phyloP scores from a whole-genome alignment of 176 grass and related monocot species.

The Triticum urartu region DNA sequence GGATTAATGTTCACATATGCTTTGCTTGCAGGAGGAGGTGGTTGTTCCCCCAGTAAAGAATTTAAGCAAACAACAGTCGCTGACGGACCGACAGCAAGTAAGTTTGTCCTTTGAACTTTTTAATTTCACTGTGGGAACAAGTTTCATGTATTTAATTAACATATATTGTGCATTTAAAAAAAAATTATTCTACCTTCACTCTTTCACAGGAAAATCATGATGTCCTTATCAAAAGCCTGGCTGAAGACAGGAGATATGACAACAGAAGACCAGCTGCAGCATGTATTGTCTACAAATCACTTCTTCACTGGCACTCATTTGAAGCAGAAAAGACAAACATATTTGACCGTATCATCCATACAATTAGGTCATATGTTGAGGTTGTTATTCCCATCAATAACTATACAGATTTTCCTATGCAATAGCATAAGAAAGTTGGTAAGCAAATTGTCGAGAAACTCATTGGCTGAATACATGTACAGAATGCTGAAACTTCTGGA shows the following conservation, averaged over 20 bases:
- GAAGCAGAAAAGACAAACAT: constrained; percentile 92
- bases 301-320: constrained; percentile 88
- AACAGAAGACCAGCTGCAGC: constrained; percentile 65
- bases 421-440: constrained; percentile 1
- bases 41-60: constrained; percentile 45
- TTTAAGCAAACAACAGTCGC: constrained; percentile 87
- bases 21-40: constrained; percentile 56
- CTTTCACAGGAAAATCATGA: constrained; percentile 86
- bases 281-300: constrained; percentile 83
- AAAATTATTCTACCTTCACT: constrained; percentile 22
- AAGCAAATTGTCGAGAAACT: constrained; percentile 24
- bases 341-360: constrained; percentile 92
- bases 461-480: constrained; percentile 22
- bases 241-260: constrained; percentile 71
- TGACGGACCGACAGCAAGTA: constrained; percentile 80
- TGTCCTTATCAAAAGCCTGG: constrained; percentile 73
- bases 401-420: neutral
- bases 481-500: constrained; percentile 64
- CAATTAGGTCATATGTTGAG: constrained; percentile 81
- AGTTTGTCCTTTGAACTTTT: neutral
- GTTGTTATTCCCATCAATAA: constrained; percentile 40
- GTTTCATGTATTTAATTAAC: constrained; percentile 11
- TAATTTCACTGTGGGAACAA: neutral
- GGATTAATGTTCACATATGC: constrained; percentile 25
- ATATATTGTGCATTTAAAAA: neutral